A percentile compares a stretch with the other conserved stretches of the same genome.
Evolutionary conservation across 768 basidiomycete species (phyloP).

Genomic region (Suillus hirtellus): DNA sequence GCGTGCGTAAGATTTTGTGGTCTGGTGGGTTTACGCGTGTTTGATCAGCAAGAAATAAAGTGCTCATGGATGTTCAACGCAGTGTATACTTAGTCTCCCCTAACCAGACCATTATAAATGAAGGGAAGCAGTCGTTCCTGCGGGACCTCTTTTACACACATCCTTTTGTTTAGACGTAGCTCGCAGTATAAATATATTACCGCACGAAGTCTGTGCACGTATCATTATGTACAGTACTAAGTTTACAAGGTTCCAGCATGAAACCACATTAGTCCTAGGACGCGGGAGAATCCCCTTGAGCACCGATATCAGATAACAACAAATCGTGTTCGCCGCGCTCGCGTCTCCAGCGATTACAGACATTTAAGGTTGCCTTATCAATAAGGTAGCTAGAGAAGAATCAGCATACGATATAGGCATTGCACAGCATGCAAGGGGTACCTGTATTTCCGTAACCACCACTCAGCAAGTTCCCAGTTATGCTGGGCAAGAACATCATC

Average conservation of each 20-base stretch:
- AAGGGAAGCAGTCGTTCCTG: background rate
- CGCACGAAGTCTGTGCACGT: background rate
- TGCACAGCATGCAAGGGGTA: slow-evolving; percentile 27
- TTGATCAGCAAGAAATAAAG: background rate
- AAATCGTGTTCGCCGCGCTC: slow-evolving; percentile 80
- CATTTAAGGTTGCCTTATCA: slow-evolving; percentile 66
- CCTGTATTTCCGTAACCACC: slow-evolving; percentile 84
- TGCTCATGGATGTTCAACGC: background rate
- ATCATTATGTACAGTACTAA: slow-evolving; percentile 5
- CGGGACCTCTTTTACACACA: background rate
- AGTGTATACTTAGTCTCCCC: too few relatives aligned
- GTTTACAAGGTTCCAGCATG: background rate
- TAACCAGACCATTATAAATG: background rate
- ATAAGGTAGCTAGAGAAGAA: slow-evolving; percentile 63
- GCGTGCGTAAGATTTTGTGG: too few relatives aligned
- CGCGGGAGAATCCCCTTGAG: slow-evolving; percentile 32
- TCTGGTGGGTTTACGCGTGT: background rate
- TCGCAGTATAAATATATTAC: slow-evolving; percentile 3
- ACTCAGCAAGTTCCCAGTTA: slow-evolving; percentile 89
- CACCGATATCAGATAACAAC: slow-evolving; percentile 52
- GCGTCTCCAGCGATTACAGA: slow-evolving; percentile 85
- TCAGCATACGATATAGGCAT: slow-evolving; percentile 3
- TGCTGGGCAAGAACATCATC: slow-evolving; percentile 88
- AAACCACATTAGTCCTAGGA: slow-evolving; percentile 13
- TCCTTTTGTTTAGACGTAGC: background rate